Conservation (phyloP, 75 land plant genomes). For the Pinus tabuliformis region DNA sequence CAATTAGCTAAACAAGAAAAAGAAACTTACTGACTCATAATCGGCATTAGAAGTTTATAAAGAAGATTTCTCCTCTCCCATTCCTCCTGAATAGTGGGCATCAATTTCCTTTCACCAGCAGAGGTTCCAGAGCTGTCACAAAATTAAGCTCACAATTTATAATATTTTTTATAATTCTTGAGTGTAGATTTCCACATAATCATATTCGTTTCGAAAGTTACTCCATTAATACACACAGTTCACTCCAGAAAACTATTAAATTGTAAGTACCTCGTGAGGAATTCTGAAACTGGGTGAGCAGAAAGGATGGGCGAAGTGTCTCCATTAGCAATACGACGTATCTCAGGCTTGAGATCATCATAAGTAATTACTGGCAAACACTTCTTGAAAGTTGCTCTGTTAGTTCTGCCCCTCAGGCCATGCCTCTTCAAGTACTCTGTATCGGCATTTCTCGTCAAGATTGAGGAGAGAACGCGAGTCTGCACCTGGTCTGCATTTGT, state of each 20-base stretch:
- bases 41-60: conserved; percentile 26
- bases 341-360: conserved; percentile 21
- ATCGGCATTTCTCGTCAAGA: conserved; percentile 33
- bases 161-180: background rate
- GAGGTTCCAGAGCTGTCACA: conserved; percentile 41
- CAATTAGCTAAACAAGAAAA: too few species aligned
- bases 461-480: conserved; percentile 33
- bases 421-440: conserved; percentile 54
- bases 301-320: conserved; percentile 36
- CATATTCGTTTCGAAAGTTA: too few species aligned
- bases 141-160: background rate
- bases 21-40: conserved; percentile 19
- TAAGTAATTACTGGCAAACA: conserved; percentile 23
- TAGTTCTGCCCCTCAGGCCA: conserved; percentile 36
- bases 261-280: conserved; percentile 9
- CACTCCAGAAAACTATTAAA: too few species aligned
- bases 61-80: conserved; percentile 11
- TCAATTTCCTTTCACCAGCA: conserved; percentile 38
- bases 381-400: conserved; percentile 17
- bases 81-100: conserved; percentile 30
- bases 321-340: conserved; percentile 36
- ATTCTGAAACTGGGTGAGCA: conserved; percentile 26
- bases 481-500: conserved; percentile 37
- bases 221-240: too few species aligned
- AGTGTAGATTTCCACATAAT: too few species aligned